Base-by-base conservation (phyloP, 2,329 filamentous ascomycete species). In the Penicillium sp. region DNA sequence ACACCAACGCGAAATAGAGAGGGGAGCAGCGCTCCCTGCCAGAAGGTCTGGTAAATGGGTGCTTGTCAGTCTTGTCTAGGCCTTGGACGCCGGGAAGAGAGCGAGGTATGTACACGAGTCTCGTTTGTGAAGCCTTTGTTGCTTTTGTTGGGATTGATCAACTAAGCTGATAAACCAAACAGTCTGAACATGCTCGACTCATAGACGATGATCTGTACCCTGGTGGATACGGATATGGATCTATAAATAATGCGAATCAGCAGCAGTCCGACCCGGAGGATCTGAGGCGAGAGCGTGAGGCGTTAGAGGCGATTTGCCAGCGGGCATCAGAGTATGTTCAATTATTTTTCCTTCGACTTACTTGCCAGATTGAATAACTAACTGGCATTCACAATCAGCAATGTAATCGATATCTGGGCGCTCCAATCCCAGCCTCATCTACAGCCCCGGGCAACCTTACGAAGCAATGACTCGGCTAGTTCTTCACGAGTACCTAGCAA, bases 161-260 rank as follows among this genome's bases (percentile, higher is more conserved):
- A 62, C 58, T 60, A 63, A 12, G 18, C 38, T n/a, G n/a, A 42
- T 21, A 21, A 28, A 47, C 18, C n/a, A 57, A 64, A 46, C 46
- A 73, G 69, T 66, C 73, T 38, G 75, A 78, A 61, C 74, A 75
- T 47, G 71, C 75, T 16, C 74, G 74, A 28, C 66, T 78, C 8
- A 69, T 78, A 42, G 73, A 77, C 23, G 75, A 78, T 35, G 75
- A 77, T 47, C 66, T 73, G 50, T 77, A 77, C 57, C 75, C 75
- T 52, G 63, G 71, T 2, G 68, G 72, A 38, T 77, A 77, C 60
- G 74, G 72, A 53, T 76, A 76, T 49, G 74, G 74, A 5, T 68
- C 73, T 3, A 68, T 74, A 24, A 71, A 71, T 47, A 65, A 72
- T 21, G 62, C 65, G 18, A 68, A 70, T 16, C 71, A 73, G 40